Evolutionary conservation across 805 yeast genomes (phyloP), one percentile per base, ranked within the genome.

Genomic region (Metschnikowia reukaufii): DNA sequence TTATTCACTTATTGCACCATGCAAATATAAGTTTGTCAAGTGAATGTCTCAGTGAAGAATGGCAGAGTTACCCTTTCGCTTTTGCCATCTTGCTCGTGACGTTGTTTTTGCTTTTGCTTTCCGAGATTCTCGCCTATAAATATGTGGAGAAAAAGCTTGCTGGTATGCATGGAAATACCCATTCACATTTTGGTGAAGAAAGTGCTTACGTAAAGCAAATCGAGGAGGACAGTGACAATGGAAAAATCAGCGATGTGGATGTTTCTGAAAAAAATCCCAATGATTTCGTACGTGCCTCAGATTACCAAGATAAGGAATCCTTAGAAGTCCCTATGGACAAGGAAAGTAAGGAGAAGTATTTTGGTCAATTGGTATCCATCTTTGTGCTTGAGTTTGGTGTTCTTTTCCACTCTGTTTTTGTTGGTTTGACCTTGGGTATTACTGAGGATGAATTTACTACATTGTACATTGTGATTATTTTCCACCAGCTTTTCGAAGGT

Each of bases 401-500:
- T 36, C 66, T 88, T 21, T 86, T 88, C 73, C 96, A 88, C 65
- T 88, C 96, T 3, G 79, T 88, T 2, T 86, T 88, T 58, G 77
- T 88, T 45, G 96, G 96, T 18, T 71, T 88, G 40, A 76, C 94
- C 0, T 71, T 88, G 37, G 87, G 94, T 1, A 86, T 86, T 16
- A 72, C 94, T 3, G 92, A 90, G 40, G 84, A 79, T 2, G 92
- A 85, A 60, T 88, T 87, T 61, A 77, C 71, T 46, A 77, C 87
- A 4, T 69, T 88, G 39, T 87, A 84, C 64, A 76, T 84, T 52
- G 96, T 85, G 17, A 51, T 72, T 36, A 78, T 83, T 3, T 82
- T 81, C 73, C 90, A 88, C 62, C 96, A 88, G 66, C 74, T 83
- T 73, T 88, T 88, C 60, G 96, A 88, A 68, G 96, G 96, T 39